Evolutionary conservation across 345 rosid genomes (phyloP).

Genomic region (Heritiera fomes): DNA sequence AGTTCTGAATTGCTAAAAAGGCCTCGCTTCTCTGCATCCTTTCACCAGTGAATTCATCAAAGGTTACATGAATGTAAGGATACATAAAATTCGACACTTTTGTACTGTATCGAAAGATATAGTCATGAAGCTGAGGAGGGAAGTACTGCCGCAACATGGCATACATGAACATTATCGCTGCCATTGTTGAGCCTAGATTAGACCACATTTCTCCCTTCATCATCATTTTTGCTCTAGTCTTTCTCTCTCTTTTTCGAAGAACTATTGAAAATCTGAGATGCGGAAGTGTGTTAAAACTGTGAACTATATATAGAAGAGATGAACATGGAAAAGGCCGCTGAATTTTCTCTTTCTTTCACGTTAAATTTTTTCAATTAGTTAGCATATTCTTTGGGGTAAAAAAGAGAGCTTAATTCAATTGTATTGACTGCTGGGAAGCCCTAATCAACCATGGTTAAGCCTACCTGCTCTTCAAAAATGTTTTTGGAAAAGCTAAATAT

Average conservation of each 20-base stretch:
- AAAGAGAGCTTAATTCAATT: too few species aligned
- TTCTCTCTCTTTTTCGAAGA: background rate
- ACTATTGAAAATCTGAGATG: background rate
- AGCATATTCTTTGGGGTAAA: too few species aligned
- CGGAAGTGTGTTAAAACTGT: background rate
- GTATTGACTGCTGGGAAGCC: too few species aligned
- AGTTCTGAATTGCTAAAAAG: conserved; percentile 47
- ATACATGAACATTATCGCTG: conserved; percentile 42
- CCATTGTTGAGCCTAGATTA: conserved; percentile 37
- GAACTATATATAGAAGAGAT: background rate
- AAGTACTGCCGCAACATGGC: conserved; percentile 49
- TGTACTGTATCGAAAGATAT: conserved; percentile 26
- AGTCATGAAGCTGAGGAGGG: conserved; percentile 41
- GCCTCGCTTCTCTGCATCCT: conserved; percentile 44
- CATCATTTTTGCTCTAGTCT: conserved; percentile 13
- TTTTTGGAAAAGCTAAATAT: background rate
- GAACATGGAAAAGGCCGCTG: too few species aligned
- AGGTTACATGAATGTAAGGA: conserved; percentile 50
- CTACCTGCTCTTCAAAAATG: too few species aligned
- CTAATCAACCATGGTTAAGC: too few species aligned
- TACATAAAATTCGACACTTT: conserved; percentile 33
- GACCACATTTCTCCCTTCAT: conserved; percentile 19
- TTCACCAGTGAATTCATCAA: conserved; percentile 45
- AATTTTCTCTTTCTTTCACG: too few species aligned
- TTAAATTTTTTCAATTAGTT: too few species aligned